A percentile compares a stretch with the other conserved stretches of the same genome.
Evolutionary conservation across 1,284 basidiomycete genomes (phyloP).

Genomic region (Rhodotorula sp.): DNA sequence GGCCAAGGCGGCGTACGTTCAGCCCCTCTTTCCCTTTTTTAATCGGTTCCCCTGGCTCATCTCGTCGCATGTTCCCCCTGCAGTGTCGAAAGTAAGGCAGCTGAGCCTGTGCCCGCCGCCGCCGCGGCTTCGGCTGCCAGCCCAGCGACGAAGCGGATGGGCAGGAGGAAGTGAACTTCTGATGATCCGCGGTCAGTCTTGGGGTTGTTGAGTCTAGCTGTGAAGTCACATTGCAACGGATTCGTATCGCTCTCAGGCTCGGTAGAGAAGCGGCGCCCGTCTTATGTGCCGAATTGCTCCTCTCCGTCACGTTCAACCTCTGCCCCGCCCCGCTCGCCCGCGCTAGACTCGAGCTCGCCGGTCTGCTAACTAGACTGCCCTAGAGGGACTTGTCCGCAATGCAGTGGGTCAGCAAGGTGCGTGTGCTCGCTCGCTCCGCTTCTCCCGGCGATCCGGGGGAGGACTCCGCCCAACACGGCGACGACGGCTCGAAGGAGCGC

Average conservation of each 20-base stretch:
- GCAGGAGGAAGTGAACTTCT: constrained; percentile 11
- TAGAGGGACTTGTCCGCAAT: not conserved
- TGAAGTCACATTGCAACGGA: not conserved
- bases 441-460: not conserved
- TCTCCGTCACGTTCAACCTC: not conserved
- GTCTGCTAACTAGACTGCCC: not conserved
- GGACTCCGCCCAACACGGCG: not conserved
- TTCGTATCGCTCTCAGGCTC: no score
- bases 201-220: not conserved
- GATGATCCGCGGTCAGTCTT: no score
- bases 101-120: not conserved
- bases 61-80: not conserved
- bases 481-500: not conserved
- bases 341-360: not conserved
- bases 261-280: not conserved
- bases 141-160: not conserved
- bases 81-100: not conserved
- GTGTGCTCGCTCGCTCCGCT: not conserved
- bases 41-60: no score
- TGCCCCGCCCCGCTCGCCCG: not conserved
- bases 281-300: no score
- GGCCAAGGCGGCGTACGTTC: not conserved
- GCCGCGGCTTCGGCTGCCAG: not conserved
- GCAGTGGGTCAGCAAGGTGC: constrained; percentile 23
- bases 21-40: no score